A percentile compares a stretch with the other conserved stretches of the same genome.
These are phyloP conservation scores for Colletotrichum cereale DNA, from an alignment of 2,329 filamentous ascomycete species.

Conservation along the genomic window DNA sequence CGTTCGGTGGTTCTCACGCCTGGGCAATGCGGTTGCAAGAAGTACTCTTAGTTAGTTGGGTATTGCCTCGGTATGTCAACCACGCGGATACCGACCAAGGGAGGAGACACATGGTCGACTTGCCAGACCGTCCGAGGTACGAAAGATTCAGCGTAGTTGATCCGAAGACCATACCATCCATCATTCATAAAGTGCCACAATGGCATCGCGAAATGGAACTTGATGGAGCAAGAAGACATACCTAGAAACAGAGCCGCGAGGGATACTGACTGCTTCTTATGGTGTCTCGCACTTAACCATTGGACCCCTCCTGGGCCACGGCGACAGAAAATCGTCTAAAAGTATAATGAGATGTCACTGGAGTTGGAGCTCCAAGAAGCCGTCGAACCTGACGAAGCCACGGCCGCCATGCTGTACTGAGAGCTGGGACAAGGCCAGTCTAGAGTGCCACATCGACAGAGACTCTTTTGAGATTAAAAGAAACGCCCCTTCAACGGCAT, in stretches of 20 bases:
- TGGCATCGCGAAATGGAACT: not conserved
- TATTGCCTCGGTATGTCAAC: not conserved
- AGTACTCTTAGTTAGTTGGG: too few species aligned
- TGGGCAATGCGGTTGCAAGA: not conserved
- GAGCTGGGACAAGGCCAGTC: not conserved
- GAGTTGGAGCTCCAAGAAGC: not conserved
- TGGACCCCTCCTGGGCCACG: not conserved
- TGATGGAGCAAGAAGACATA: not conserved
- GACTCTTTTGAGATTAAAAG: not conserved
- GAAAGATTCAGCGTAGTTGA: too few species aligned
- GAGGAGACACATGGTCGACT: not conserved
- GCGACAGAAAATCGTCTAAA: not conserved
- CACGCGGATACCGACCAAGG: not conserved
- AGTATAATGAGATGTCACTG: not conserved
- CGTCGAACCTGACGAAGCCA: not conserved
- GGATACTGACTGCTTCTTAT: not conserved
- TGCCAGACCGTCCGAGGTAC: not conserved
- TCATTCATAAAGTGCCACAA: not conserved
- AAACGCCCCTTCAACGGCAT: too few species aligned
- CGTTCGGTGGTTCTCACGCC: not conserved
- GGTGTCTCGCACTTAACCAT: not conserved
- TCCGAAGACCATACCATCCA: too few species aligned
- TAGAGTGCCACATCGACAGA: not conserved
- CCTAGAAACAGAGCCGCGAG: not conserved
- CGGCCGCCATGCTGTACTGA: not conserved